phyloP scores from a whole-genome alignment of 495 filamentous ascomycete species.

The Penicillium pulvis region DNA sequence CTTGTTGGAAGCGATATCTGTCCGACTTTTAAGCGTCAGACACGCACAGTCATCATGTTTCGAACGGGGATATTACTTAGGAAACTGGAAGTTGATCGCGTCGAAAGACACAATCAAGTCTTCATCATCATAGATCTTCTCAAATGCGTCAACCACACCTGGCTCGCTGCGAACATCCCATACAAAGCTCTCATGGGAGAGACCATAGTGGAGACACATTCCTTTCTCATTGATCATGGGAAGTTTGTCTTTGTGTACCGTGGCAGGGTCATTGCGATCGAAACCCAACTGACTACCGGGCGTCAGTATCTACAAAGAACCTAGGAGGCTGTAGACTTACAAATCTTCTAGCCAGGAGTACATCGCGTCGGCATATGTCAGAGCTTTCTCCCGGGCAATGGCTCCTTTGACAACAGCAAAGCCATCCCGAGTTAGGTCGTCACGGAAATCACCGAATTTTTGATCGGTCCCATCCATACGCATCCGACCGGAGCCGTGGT shows the following conservation, averaged over 20 bases:
- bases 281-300: constrained; percentile 38
- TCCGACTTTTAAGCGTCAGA: constrained; percentile 19
- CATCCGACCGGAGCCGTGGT: constrained; percentile 23
- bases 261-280: constrained; percentile 39
- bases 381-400: constrained; percentile 40
- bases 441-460: constrained; percentile 35
- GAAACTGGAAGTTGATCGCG: constrained; percentile 43
- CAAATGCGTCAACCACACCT: constrained; percentile 43
- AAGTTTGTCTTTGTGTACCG: constrained; percentile 35
- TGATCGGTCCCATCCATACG: constrained; percentile 28
- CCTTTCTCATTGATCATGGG: constrained; percentile 47
- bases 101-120: constrained; percentile 52
- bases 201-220: constrained; percentile 42
- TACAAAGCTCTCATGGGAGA: constrained; percentile 45
- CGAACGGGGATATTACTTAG: constrained; percentile 25
- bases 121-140: constrained; percentile 40
- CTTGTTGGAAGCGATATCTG: constrained; percentile 37
- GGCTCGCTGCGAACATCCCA: constrained; percentile 46
- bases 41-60: background rate
- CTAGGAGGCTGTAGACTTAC: constrained; percentile 13
- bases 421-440: constrained; percentile 40
- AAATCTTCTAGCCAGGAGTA: constrained; percentile 41
- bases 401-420: constrained; percentile 50
- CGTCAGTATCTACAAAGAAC: background rate
- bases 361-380: constrained; percentile 38